Evolutionary conservation across 257 asterid genomes (phyloP).

Genomic region (Osmanthus fragrans): DNA sequence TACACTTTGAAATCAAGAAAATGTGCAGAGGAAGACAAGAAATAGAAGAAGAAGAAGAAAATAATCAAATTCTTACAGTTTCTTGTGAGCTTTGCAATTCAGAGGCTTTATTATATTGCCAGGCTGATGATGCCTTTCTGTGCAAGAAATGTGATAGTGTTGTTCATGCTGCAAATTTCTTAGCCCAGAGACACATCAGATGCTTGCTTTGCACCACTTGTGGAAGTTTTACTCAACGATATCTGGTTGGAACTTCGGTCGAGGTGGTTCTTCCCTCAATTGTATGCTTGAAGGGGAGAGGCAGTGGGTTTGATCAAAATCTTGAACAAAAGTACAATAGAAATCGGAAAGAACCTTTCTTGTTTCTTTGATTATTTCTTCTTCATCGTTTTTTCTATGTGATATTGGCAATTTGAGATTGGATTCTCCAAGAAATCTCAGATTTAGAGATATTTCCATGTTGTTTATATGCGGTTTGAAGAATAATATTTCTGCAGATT

Average conservation of each 20-base stretch:
- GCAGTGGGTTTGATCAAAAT: neutral
- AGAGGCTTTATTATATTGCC: slow-evolving; percentile 41
- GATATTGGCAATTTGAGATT: neutral
- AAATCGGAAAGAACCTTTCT: slow-evolving; percentile 30
- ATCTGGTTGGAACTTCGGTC: slow-evolving; percentile 35
- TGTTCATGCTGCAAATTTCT: slow-evolving; percentile 49
- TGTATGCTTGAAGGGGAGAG: slow-evolving; percentile 18
- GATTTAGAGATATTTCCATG: neutral
- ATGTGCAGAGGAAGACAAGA: slow-evolving; percentile 41
- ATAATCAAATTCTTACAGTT: neutral
- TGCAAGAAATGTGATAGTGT: slow-evolving; percentile 49
- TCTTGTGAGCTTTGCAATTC: slow-evolving; percentile 45
- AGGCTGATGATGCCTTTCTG: slow-evolving; percentile 53
- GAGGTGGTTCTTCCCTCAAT: slow-evolving; percentile 27
- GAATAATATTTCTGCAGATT: neutral
- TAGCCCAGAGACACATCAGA: slow-evolving; percentile 45
- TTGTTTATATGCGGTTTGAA: neutral
- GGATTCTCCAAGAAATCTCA: neutral
- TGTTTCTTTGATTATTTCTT: slow-evolving; percentile 29
- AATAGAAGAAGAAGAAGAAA: slow-evolving; percentile 14
- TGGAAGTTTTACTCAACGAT: slow-evolving; percentile 30
- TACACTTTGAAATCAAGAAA: neutral
- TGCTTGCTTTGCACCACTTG: slow-evolving; percentile 43
- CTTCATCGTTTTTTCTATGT: neutral
- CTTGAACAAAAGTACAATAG: neutral